These are phyloP conservation scores for Beauveria medogensis DNA, from an alignment of 2,329 filamentous ascomycete genomes.

Conservation along the genomic window DNA sequence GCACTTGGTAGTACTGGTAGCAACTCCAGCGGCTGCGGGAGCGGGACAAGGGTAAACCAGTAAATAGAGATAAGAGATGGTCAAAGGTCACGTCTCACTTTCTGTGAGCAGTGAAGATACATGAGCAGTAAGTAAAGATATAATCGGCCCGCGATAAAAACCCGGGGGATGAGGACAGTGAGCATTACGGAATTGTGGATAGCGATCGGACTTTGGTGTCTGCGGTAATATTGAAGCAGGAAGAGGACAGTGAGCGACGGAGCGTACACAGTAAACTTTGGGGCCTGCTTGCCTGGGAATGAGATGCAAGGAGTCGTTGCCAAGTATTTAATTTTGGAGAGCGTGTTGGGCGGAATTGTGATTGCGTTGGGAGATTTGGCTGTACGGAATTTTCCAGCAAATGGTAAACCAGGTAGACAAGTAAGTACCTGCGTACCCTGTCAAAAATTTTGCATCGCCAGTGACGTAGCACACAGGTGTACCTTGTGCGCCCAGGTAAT, in stretches of 20 bases:
- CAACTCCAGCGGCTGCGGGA: not conserved
- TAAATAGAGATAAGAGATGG: not conserved
- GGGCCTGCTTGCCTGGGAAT: not conserved
- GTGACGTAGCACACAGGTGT: not conserved
- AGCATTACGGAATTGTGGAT: not conserved
- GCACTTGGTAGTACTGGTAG: not conserved
- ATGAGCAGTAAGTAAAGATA: too few species aligned
- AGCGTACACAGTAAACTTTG: not conserved
- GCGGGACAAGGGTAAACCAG: not conserved
- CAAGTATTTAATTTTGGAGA: not conserved
- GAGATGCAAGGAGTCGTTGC: not conserved
- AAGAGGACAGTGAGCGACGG: not conserved
- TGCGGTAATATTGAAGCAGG: not conserved
- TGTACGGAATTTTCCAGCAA: not conserved
- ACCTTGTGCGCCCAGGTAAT: too few species aligned
- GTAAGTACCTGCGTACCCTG: not conserved
- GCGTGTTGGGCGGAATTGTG: not conserved
- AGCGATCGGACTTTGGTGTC: conserved; percentile 1
- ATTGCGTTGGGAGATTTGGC: conserved; percentile 10
- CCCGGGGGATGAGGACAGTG: not conserved
- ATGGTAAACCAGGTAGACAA: not conserved
- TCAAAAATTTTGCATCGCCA: conserved; percentile 6
- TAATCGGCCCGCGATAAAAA: conserved; percentile 6
- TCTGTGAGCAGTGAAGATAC: not conserved
- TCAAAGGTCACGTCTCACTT: not conserved